phyloP scores from a whole-genome alignment of 306 rosid genomes.

The Cucurbita ficifolia region DNA sequence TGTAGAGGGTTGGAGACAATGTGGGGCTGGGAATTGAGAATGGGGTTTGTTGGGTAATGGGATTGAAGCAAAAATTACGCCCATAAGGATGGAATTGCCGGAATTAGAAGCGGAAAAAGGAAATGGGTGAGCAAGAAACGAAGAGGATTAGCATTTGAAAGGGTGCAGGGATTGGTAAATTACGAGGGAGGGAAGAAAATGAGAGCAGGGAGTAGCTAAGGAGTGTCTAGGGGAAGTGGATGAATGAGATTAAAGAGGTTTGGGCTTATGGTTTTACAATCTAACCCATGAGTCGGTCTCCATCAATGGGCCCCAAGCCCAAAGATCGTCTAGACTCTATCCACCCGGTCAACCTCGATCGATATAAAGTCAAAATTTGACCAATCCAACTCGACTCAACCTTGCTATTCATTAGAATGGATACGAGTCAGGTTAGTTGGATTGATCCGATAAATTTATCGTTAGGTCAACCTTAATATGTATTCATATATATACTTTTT shows the following conservation, averaged over 20 bases:
- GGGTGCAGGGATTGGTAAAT: background rate
- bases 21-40: slow-evolving; percentile 8
- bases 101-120: background rate
- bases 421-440: too few relatives aligned
- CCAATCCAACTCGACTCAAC: too few relatives aligned
- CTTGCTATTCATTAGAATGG: too few relatives aligned
- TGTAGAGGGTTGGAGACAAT: background rate
- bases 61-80: slow-evolving; percentile 19
- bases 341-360: too few relatives aligned
- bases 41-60: slow-evolving; percentile 5
- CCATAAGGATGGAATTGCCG: slow-evolving; percentile 18
- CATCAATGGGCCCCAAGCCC: too few relatives aligned
- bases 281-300: too few relatives aligned
- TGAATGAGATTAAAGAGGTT: background rate
- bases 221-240: background rate
- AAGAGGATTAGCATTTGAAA: slow-evolving; percentile 5
- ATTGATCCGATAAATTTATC: too few relatives aligned
- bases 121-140: background rate
- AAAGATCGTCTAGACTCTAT: too few relatives aligned
- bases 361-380: too few relatives aligned
- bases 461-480: too few relatives aligned
- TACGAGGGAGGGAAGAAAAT: background rate
- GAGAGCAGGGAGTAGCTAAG: background rate
- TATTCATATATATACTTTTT: too few relatives aligned
- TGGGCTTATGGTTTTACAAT: background rate